These are phyloP conservation scores for Naganishia cerealis DNA, from an alignment of 1,284 basidiomycete species.

Conservation along the genomic window DNA sequence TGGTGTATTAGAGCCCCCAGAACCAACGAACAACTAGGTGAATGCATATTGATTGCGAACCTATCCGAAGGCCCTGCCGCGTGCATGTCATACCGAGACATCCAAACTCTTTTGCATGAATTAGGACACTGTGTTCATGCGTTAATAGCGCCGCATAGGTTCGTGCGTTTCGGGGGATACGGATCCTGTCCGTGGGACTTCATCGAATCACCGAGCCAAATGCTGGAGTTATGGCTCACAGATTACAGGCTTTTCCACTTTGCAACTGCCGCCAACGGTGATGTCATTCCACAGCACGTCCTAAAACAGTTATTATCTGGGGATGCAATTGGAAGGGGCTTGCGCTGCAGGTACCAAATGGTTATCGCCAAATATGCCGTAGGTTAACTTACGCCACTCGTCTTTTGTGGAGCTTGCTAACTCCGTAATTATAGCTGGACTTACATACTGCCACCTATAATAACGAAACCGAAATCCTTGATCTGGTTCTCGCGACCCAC, in stretches of 20 bases:
- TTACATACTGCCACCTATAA: too few relatives aligned
- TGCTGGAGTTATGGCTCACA: constrained; percentile 77
- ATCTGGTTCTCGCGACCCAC: too few relatives aligned
- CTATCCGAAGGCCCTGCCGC: constrained; percentile 51
- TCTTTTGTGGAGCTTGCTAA: too few relatives aligned
- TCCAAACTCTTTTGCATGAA: constrained; percentile 54
- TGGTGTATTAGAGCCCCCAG: constrained; percentile 65
- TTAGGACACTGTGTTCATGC: constrained; percentile 87
- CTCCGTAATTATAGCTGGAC: too few relatives aligned
- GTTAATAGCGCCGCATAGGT: constrained; percentile 69
- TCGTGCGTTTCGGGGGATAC: constrained; percentile 73
- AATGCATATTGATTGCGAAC: constrained; percentile 60
- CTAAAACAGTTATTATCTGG: neutral
- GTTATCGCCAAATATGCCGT: too few relatives aligned
- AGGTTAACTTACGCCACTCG: too few relatives aligned
- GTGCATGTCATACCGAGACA: constrained; percentile 73
- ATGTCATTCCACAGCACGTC: neutral
- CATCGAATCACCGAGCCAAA: constrained; percentile 82
- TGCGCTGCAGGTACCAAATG: too few relatives aligned
- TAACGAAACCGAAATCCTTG: too few relatives aligned
- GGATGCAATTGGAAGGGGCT: neutral
- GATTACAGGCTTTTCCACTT: constrained; percentile 1
- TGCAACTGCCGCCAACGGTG: neutral
- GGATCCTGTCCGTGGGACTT: constrained; percentile 71
- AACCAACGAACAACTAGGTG: constrained; percentile 66